Conservation (phyloP, 768 basidiomycete genomes). For the Paxillus involutus region DNA sequence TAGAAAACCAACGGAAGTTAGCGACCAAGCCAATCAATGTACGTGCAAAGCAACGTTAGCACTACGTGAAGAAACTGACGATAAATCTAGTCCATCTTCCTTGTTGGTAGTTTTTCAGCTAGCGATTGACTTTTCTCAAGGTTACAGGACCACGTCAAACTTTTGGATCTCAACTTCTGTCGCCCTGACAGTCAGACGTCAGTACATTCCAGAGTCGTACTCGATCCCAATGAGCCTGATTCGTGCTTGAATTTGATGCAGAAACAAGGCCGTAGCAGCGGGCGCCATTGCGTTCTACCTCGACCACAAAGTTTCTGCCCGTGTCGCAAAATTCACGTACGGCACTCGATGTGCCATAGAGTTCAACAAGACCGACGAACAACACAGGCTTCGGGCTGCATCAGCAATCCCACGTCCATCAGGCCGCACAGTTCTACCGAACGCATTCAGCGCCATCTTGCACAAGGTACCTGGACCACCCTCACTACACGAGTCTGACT, state of each 20-base stretch:
- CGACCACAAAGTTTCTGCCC: conserved; percentile 40
- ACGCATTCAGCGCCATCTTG: conserved; percentile 32
- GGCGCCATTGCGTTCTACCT: conserved; percentile 45
- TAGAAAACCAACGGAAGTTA: conserved; percentile 22
- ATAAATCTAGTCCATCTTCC: conserved; percentile 33
- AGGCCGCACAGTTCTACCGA: conserved; percentile 31
- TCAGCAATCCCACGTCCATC: conserved; percentile 31
- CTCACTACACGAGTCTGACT: not conserved
- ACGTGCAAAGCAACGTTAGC: not conserved
- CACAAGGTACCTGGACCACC: conserved; percentile 17
- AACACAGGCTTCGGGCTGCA: conserved; percentile 28
- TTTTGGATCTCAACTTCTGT: conserved; percentile 39
- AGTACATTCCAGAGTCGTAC: conserved; percentile 9
- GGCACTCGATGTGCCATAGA: conserved; percentile 32
- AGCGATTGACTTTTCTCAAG: conserved; percentile 42
- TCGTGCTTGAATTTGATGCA: conserved; percentile 8
- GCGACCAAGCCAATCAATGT: conserved; percentile 25
- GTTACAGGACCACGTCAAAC: conserved; percentile 32
- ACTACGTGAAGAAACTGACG: conserved; percentile 1
- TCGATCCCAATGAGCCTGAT: not conserved
- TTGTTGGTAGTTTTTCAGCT: conserved; percentile 47
- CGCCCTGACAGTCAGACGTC: conserved; percentile 55
- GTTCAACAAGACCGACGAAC: conserved; percentile 29
- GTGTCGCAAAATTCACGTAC: conserved; percentile 41
- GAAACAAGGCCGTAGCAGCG: conserved; percentile 48